Evolutionary conservation across 2,329 filamentous ascomycete species (phyloP).

Genomic region (Fusarium sp.): DNA sequence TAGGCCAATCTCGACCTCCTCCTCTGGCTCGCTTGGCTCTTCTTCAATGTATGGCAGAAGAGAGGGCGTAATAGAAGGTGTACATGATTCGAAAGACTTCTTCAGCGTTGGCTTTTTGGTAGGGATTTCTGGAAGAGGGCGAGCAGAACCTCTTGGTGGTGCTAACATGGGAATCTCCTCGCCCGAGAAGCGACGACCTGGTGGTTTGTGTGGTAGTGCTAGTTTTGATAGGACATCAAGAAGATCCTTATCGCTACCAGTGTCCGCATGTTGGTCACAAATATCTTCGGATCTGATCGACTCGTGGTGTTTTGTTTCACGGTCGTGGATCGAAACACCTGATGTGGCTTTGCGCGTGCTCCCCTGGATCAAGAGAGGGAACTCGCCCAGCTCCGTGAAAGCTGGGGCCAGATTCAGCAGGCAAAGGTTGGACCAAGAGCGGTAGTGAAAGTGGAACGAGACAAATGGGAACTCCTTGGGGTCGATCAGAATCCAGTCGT

Average conservation of each 20-base stretch:
- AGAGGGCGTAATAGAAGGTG: conserved; percentile 20
- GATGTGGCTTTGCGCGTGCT: not conserved
- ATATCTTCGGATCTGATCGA: not conserved
- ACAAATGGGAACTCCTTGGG: conserved; percentile 60
- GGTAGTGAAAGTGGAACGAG: conserved; percentile 64
- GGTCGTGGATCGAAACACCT: not conserved
- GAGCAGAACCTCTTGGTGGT: conserved; percentile 1
- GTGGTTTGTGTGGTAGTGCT: not conserved
- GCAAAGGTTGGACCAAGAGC: conserved; percentile 58
- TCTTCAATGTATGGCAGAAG: conserved; percentile 38
- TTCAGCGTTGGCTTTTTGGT: not conserved
- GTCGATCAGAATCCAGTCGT: conserved; percentile 61
- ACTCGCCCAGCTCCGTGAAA: not conserved
- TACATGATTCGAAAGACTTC: conserved; percentile 11
- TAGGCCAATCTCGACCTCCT: conserved; percentile 19
- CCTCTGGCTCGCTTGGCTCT: conserved; percentile 21
- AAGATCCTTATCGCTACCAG: not conserved
- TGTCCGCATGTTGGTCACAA: too few relatives aligned
- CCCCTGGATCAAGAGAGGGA: not conserved
- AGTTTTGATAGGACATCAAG: not conserved
- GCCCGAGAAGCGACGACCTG: not conserved
- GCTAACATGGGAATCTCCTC: not conserved
- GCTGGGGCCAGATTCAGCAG: conserved; percentile 58
- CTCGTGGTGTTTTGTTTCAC: not conserved
- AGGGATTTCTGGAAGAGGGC: conserved; percentile 39